Base-by-base conservation (phyloP, 148 eudicot genomes). In the Talinum fruticosum region DNA sequence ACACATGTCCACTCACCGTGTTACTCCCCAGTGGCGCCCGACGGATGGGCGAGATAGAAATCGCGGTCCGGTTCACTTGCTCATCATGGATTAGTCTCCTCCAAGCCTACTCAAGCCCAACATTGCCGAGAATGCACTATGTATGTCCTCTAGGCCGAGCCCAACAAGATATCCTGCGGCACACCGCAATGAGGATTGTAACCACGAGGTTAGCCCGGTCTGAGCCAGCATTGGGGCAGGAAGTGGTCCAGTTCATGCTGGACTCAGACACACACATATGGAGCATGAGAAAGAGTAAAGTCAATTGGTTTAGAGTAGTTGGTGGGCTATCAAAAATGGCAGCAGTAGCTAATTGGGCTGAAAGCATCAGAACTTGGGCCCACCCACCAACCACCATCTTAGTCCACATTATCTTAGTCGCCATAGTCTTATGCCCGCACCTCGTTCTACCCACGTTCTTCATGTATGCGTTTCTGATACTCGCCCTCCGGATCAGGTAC, bases 91-190 rank as follows among this genome's bases (percentile, higher is more conserved):
- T 94, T n/a, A 84, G 85, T 41, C 83, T 94, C 0, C 76, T 94
- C 19, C 92, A 92, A 45, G 90, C 91, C 16, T 94, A 94, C 34
- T 79, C 90, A 37, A 88, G 80, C 73, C 98, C 98, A 1, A 88
- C 89, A 90, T 79, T 94, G 33, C 98, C 98, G 10, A 85, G 93
- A 73, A 94, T 92, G 98, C 98, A 94, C 64, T 94, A 94, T 66
- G 89, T 90, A 7, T 79, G 88, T 47, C 98, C 97, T 1, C 70
- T 94, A 49, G 91, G 95, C 2, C 87, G 91, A 6, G 88, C 93
- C 5, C 97, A 92, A 37, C 98, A 90, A 75, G 98, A 94, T 66
- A 86, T 92, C 35, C 30, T 94, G 61, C 86, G 97, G 32, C 91
- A 94, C 85, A 87, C 90, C 0, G 93, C 97, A 0, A 94, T 92